Conservation (phyloP, 2,329 filamentous ascomycete genomes). For the Exophiala oligosperma region DNA sequence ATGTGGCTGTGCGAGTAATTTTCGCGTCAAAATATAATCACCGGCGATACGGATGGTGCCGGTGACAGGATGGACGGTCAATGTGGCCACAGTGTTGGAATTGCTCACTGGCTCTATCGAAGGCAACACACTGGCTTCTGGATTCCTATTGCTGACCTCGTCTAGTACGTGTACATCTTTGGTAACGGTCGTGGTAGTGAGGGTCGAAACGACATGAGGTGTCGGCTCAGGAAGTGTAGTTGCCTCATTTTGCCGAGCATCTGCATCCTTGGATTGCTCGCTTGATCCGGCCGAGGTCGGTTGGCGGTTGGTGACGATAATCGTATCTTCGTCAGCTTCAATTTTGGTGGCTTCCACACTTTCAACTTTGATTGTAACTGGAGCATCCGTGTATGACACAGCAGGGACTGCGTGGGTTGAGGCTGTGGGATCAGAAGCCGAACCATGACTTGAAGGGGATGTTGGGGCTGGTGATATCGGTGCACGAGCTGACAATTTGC, state of each 20-base stretch:
- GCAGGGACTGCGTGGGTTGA: neutral
- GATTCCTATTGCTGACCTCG: neutral
- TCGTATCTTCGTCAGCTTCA: slow-evolving; percentile 26
- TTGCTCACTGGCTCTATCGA: slow-evolving; percentile 29
- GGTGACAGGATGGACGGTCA: slow-evolving; percentile 30
- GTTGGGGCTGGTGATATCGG: slow-evolving; percentile 24
- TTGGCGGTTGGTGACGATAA: slow-evolving; percentile 1
- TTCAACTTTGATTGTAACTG: slow-evolving; percentile 29
- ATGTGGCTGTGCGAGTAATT: slow-evolving; percentile 74
- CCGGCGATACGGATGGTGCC: slow-evolving; percentile 59
- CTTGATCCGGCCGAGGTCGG: neutral
- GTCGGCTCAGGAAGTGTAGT: neutral
- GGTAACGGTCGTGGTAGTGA: slow-evolving; percentile 24
- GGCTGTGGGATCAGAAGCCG: slow-evolving; percentile 3
- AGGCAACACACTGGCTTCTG: slow-evolving; percentile 19
- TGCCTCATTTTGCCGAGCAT: neutral
- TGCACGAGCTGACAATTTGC: slow-evolving; percentile 10
- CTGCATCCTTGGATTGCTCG: neutral
- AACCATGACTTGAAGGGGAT: slow-evolving; percentile 26
- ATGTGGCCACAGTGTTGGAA: slow-evolving; percentile 15
- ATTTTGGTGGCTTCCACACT: slow-evolving; percentile 23
- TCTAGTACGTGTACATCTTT: slow-evolving; percentile 14
- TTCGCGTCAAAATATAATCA: slow-evolving; percentile 79
- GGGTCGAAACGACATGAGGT: slow-evolving; percentile 23
- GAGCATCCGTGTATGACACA: neutral